Base-by-base conservation (phyloP, 495 filamentous ascomycete species). In the Annulohypoxylon moriforme region DNA sequence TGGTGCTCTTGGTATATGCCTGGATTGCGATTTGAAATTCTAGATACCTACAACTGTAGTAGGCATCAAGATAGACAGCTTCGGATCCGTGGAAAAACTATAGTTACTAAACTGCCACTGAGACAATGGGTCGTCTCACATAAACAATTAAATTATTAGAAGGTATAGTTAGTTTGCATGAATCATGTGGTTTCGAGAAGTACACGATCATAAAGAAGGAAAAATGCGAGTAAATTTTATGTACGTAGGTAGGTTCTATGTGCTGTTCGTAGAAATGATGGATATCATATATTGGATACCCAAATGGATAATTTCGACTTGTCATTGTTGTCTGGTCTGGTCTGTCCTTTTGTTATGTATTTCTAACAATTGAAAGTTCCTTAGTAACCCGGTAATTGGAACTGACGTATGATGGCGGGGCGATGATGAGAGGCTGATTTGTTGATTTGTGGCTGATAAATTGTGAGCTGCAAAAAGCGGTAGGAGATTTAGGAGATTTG, bases 391-490 rank as follows among this genome's bases (percentile, higher is more conserved):
- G 40, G 27, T 52, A 50, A 50, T 29, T 62, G 31, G 29, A 16
- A 50, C 42, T 62, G 57, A 59, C 27, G 62, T 61, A 64, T 34
- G 40, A 72, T 64, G 60, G 69, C 64, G 69, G 69, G 69, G 69
- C 58, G 42, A 60, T 52, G 59, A 50, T 46, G 13, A 46, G 20
- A 52, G 40, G 20, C 11, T 71, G 55, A 56, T 50, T 59, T 60
- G 22, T 60, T 50, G 22, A 25, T n/a, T 42, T 72, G 64, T 68
- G 65, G 70, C 69, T 68, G 64, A 68, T 47, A 53, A 58, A 66
- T 58, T 66, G 52, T 27, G 53, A 57, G 34, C 34, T 52, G 36
- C 29, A 38, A 60, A 29, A 6, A 33, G 1, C 18, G 27, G 13
- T 31, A 25, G 20, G 4, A 52, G 29, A 24, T 53, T 53, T 50